Evolutionary conservation across 2,329 filamentous ascomycete genomes (phyloP), one percentile per base, ranked within the genome.

Genomic region (Monilinia fructigena): DNA sequence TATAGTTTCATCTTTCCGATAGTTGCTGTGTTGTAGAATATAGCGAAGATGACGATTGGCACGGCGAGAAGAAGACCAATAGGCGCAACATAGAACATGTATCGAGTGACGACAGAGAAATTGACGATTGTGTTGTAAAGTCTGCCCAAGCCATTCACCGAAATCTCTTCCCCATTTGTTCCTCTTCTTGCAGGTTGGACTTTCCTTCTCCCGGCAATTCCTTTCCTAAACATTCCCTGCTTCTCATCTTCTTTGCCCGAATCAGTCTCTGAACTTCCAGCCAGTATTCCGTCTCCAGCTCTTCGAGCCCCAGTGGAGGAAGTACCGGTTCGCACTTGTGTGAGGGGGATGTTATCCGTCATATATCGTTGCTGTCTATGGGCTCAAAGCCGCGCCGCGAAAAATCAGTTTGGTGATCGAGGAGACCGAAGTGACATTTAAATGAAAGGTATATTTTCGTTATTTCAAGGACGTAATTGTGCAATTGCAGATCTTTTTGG

Each of bases 21-120:
- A 56, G 71, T 54, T 70, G 71, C 26, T 71, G 75, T 40, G 67
- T 55, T 73, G 35, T 73, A 66, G 18, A 71, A 38, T 10, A 70
- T 63, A 1, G 72, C 72, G 50, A 59, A 75, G 26, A 89, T 79
- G 61, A 89, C 79, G 47, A 91, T 79, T 16, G 88, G 88, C 7
- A 87, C 75, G 10, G 86, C 86, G 62, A 91, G 80, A 35, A 89
- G 73, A 20, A 88, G 68, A 55, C 82, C 86, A 40, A 91, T 79
- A 6, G 89, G 89, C 31, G 88, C 77, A 69, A 91, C 83, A 74
- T 90, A 91, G 69, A 91, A 81, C 58, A 89, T 78, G 74, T 91
- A 91, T 56, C 88, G 82, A 4, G 86, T 88, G 68, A 89, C 73
- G 69, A 87, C 80, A 10, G 86, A 88, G 73, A 87, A 87, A 71